Percentiles rank a stretch among this genome's conserved stretches.
Conservation (phyloP, 179 eudicot genomes). For the Actinidia chinensis region DNA sequence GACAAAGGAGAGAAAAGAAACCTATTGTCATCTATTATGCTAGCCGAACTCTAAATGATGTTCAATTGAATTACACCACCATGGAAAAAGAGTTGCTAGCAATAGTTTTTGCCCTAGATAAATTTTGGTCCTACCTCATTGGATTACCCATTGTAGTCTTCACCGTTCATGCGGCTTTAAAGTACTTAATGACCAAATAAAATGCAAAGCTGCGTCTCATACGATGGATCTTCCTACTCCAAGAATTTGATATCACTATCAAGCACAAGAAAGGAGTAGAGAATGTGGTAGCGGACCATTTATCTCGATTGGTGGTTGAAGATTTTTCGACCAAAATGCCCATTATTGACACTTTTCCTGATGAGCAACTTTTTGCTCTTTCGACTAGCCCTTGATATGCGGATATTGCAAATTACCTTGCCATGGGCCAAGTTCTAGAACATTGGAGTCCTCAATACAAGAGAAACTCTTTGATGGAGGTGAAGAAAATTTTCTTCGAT, state of each 20-base stretch:
- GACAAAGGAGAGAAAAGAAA: no score
- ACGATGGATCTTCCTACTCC: background rate
- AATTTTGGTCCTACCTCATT: background rate
- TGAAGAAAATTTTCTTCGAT: background rate
- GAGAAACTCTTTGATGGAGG: background rate
- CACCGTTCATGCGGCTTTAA: background rate
- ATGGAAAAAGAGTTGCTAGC: background rate
- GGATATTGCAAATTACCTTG: background rate
- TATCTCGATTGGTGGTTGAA: background rate
- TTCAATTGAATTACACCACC: background rate
- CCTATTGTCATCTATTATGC: no score
- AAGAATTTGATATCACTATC: background rate
- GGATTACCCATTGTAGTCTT: background rate
- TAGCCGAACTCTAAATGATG: background rate
- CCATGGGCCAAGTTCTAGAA: background rate
- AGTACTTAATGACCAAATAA: background rate
- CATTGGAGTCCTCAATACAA: background rate
- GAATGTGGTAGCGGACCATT: background rate
- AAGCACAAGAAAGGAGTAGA: background rate
- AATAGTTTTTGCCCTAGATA: background rate
- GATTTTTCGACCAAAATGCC: background rate
- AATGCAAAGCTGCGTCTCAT: background rate
- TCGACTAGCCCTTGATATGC: background rate
- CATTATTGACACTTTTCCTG: background rate
- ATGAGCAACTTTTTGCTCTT: background rate